Evolutionary conservation across 208 protist species (phyloP).

Genomic region (Naegleria fowleri): DNA sequence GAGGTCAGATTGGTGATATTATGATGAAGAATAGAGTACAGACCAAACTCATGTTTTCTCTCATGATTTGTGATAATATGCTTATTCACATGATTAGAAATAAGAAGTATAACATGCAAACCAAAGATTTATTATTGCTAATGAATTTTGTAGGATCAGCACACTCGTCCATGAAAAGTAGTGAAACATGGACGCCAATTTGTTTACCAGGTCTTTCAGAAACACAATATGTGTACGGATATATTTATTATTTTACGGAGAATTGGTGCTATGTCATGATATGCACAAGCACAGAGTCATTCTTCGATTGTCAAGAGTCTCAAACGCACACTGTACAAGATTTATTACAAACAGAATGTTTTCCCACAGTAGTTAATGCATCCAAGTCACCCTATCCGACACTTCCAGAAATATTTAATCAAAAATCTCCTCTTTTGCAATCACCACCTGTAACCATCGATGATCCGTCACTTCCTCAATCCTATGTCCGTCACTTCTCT

Average conservation of each 20-base stretch:
- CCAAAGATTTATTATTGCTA: conserved; percentile 21
- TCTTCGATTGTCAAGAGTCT: neutral
- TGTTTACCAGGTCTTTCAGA: conserved; percentile 33
- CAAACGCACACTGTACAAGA: neutral
- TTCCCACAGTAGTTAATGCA: neutral
- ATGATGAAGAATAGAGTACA: conserved; percentile 12
- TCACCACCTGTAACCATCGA: neutral
- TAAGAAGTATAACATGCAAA: conserved; percentile 17
- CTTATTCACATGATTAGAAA: conserved; percentile 23
- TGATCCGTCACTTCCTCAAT: neutral
- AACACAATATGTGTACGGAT: conserved; percentile 21
- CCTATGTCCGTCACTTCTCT: neutral
- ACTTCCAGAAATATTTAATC: neutral
- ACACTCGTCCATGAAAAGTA: conserved; percentile 21
- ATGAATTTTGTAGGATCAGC: conserved; percentile 33
- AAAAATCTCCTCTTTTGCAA: neutral
- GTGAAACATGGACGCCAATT: conserved; percentile 36
- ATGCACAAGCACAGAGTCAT: neutral
- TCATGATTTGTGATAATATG: conserved; percentile 1
- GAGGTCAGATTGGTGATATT: conserved; percentile 15
- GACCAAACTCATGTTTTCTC: neutral
- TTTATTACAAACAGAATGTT: neutral
- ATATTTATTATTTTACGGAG: conserved; percentile 28
- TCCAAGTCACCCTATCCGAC: neutral
- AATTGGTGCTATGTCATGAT: conserved; percentile 18